Evolutionary conservation across 2,329 filamentous ascomycete genomes (phyloP), one percentile per base, ranked within the genome.

Genomic region (Pestalotiopsis sp.): DNA sequence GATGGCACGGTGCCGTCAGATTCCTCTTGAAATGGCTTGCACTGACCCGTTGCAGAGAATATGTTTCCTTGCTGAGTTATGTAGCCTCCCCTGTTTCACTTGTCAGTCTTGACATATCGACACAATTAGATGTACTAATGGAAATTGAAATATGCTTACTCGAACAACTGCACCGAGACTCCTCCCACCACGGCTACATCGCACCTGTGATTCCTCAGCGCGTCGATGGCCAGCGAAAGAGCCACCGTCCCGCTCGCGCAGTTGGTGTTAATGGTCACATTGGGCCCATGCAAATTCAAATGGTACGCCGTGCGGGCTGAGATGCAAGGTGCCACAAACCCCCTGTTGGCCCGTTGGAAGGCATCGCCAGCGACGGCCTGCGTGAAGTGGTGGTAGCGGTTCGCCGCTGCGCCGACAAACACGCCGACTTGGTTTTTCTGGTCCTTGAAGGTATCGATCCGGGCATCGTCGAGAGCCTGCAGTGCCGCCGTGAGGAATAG

Each of bases 241-340:
- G 56, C 56, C 56, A 58, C 56, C n/a, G 56, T 58, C 12, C 56
- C 56, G 56, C 56, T 58, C n/a, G 56, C 56, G 25, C 56, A 58
- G 3, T 58, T 58, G 25, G 56, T 58, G 20, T 58, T 58, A 20
- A 58, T 27, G 2, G 56, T 58, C 20, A 58, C 56, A 25, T 58
- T 58, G 4, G 56, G 56, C 13, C 56, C 56, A 13, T 58, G 56
- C 13, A 58, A 9, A 27, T 58, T 58, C 56, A 58, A n/a, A 11
- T 58, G 56, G 25, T 58, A 58, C 2, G 56, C 56, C 9, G 56
- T 58, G 2, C 56, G 56, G 3, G 56, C 56, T 3, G 56, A 58
- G 2, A 58, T 58, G 20, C n/a, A 58, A 27, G 56, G 56, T 4
- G 56, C 56, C n/a, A 58, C 56, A 58, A 58, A 23, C 7, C 56